Conservation (phyloP, 2,329 filamentous ascomycete species). For the Didymella exigua region DNA sequence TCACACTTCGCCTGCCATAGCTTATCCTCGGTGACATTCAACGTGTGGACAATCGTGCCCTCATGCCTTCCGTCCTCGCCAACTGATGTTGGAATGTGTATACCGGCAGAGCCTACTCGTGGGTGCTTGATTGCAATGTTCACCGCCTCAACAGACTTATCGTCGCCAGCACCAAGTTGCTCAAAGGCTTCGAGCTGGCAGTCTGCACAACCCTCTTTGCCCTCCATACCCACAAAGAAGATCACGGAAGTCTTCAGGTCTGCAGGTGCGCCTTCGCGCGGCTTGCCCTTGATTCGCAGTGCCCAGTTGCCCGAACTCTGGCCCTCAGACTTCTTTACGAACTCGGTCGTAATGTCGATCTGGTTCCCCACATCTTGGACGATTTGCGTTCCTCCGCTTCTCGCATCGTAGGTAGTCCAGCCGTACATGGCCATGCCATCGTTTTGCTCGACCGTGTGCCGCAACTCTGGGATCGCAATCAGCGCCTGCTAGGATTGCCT, state of each 20-base stretch:
- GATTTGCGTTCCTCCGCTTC: slow-evolving; percentile 81
- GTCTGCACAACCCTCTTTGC: slow-evolving; percentile 58
- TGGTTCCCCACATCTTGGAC: slow-evolving; percentile 86
- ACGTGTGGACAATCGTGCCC: slow-evolving; percentile 73
- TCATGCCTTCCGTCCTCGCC: slow-evolving; percentile 61
- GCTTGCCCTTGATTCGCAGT: slow-evolving; percentile 78
- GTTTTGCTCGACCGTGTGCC: slow-evolving; percentile 92
- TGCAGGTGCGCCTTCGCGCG: slow-evolving; percentile 67
- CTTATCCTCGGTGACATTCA: slow-evolving; percentile 66
- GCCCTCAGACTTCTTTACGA: slow-evolving; percentile 87
- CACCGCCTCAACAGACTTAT: slow-evolving; percentile 65
- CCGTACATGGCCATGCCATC: slow-evolving; percentile 93
- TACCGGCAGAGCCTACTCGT: slow-evolving; percentile 75
- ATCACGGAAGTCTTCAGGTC: slow-evolving; percentile 76
- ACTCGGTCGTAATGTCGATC: slow-evolving; percentile 86
- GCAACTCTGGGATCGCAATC: slow-evolving; percentile 59
- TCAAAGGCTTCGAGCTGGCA: slow-evolving; percentile 61
- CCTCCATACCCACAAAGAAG: slow-evolving; percentile 82
- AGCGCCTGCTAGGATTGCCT: slow-evolving; percentile 1
- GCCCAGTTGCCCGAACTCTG: slow-evolving; percentile 89
- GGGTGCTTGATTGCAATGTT: slow-evolving; percentile 70
- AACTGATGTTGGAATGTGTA: slow-evolving; percentile 69
- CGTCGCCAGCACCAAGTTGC: slow-evolving; percentile 51
- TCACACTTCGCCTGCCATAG: slow-evolving; percentile 79
- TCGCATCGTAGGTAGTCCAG: slow-evolving; percentile 93